phyloP scores from a whole-genome alignment of 306 rosid species.

The Fragaria ananassa region DNA sequence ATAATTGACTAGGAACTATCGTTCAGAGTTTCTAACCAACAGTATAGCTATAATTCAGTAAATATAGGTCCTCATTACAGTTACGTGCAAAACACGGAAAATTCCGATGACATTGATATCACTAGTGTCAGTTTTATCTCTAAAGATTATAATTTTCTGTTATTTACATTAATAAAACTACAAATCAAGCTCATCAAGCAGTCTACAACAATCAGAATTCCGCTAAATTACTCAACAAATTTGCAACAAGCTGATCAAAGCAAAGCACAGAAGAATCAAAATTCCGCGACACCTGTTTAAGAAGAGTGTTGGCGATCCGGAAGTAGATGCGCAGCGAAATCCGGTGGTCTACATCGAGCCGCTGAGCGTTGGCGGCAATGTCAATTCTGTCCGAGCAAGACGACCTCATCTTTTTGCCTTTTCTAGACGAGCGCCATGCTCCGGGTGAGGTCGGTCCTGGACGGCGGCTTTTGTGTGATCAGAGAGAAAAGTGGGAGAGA shows the following conservation, averaged over 20 bases:
- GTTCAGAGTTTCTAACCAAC: neutral
- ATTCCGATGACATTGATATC: too few relatives aligned
- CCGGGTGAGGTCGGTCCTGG: slow-evolving; percentile 27
- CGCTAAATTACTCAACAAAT: neutral
- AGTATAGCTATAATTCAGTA: slow-evolving; percentile 5
- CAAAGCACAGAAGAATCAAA: neutral
- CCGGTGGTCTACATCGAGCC: slow-evolving; percentile 67
- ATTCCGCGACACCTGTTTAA: slow-evolving; percentile 65
- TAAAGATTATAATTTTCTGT: neutral
- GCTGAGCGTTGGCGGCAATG: slow-evolving; percentile 71
- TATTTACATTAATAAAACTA: neutral
- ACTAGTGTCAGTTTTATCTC: too few relatives aligned
- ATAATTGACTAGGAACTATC: neutral
- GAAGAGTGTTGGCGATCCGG: slow-evolving; percentile 83
- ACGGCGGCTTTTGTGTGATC: slow-evolving; percentile 38
- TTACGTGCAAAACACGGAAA: too few relatives aligned
- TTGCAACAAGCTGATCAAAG: neutral
- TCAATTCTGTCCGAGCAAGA: slow-evolving; percentile 50
- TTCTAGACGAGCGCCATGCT: slow-evolving; percentile 21
- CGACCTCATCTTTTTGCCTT: slow-evolving; percentile 46
- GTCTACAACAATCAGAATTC: neutral
- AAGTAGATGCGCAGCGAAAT: slow-evolving; percentile 70
- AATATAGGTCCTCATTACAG: neutral
- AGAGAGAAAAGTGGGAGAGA: neutral
- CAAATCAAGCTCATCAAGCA: neutral